Evolutionary conservation across 163 green algal genomes (phyloP).

Genomic region (Scenedesmus sp.): DNA sequence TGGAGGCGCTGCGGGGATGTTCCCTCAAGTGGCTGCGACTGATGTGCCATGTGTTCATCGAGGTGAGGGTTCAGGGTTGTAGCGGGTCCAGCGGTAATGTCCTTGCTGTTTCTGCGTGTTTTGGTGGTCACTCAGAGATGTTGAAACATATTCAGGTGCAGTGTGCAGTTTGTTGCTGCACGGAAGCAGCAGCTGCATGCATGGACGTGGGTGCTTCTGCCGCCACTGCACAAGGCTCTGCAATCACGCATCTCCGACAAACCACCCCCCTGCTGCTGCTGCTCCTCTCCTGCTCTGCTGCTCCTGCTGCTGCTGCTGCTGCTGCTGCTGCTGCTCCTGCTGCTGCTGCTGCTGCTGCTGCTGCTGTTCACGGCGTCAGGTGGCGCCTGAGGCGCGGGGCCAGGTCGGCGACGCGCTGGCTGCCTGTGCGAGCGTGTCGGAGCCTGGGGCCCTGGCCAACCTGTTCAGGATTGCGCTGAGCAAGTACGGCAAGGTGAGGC

Average conservation of each 20-base stretch:
- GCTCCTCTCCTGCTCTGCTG: not conserved
- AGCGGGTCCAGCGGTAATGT: too few species aligned
- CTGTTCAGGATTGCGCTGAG: conserved; percentile 83
- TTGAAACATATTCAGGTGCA: too few species aligned
- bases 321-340: conserved; percentile 30
- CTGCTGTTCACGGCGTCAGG: conserved; percentile 59
- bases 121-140: too few species aligned
- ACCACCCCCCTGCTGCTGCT: too few species aligned
- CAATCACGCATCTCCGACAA: too few species aligned
- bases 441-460: conserved; percentile 58
- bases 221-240: too few species aligned
- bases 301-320: conserved; percentile 36
- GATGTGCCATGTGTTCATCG: conserved; percentile 58
- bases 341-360: conserved; percentile 39
- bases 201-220: too few species aligned
- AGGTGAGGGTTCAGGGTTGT: conserved; percentile 7
- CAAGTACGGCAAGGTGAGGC: conserved; percentile 76
- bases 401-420: conserved; percentile 72
- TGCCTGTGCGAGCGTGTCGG: conserved; percentile 78
- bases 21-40: conserved; percentile 58
- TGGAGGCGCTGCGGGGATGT: conserved; percentile 67
- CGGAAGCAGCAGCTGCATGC: too few species aligned
- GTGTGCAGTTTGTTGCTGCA: too few species aligned
- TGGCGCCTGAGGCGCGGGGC: conserved; percentile 64
- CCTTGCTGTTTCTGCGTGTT: too few species aligned